Conservation (phyloP, 2,329 filamentous ascomycete species). For the Parastagonospora avenae region DNA sequence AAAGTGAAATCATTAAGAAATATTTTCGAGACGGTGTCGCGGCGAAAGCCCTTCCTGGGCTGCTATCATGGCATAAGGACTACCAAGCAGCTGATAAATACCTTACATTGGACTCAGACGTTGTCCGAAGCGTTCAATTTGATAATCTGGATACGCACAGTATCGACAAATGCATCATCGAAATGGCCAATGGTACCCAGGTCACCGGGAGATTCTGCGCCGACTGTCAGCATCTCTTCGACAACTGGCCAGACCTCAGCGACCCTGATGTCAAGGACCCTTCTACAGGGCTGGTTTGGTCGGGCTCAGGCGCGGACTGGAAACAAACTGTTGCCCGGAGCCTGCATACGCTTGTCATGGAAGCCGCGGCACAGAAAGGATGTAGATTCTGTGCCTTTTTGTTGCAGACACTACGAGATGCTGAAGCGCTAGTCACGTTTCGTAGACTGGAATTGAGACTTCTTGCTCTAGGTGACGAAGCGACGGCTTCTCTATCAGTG, state of each 20-base stretch:
- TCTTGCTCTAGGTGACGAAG: not conserved
- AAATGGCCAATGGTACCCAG: not conserved
- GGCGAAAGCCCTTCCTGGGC: not conserved
- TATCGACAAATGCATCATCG: not conserved
- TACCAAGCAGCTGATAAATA: not conserved
- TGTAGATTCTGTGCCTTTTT: not conserved
- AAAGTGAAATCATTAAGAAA: not conserved
- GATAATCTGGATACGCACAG: not conserved
- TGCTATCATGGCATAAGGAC: not conserved
- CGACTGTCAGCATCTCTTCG: not conserved
- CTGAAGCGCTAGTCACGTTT: not conserved
- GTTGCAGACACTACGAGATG: not conserved
- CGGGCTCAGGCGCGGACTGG: not conserved
- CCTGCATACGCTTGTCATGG: not conserved
- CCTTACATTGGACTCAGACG: not conserved
- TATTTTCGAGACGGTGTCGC: not conserved
- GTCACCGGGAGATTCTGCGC: not conserved
- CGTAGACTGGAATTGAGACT: not conserved
- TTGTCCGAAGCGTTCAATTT: not conserved
- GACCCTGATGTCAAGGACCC: not conserved
- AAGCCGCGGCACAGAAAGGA: not conserved
- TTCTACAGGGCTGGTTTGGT: not conserved
- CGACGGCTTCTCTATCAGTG: not conserved
- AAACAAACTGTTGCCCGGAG: not conserved
- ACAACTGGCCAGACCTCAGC: not conserved